Evolutionary conservation across 2,329 filamentous ascomycete genomes (phyloP).

Genomic region (Scopulariopsis brevicaulis): DNA sequence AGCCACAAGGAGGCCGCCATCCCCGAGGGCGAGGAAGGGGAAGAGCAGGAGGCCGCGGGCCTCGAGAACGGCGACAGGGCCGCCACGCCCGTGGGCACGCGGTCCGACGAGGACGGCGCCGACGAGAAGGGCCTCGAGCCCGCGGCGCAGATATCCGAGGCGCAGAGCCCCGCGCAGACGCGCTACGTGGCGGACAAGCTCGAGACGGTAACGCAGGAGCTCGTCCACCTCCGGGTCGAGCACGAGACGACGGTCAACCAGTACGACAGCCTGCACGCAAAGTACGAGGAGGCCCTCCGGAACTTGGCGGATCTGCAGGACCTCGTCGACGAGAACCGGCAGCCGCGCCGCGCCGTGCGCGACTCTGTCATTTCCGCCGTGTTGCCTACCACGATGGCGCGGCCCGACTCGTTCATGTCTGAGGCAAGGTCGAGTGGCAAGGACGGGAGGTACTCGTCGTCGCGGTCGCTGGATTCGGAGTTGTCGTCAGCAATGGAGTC

Average conservation of each 20-base stretch:
- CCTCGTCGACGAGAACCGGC: slow-evolving; percentile 65
- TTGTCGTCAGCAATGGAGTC: slow-evolving; percentile 79
- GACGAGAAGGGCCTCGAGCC: slow-evolving; percentile 3
- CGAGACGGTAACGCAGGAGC: slow-evolving; percentile 81
- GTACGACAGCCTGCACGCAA: slow-evolving; percentile 69
- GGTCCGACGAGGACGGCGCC: neutral
- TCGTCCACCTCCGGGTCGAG: slow-evolving; percentile 80
- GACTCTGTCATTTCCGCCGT: slow-evolving; percentile 44
- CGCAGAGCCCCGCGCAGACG: slow-evolving; percentile 66
- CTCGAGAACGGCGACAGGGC: neutral
- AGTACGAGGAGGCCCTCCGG: slow-evolving; percentile 83
- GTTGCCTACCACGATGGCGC: slow-evolving; percentile 32
- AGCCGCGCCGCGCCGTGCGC: slow-evolving; percentile 38
- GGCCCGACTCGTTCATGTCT: slow-evolving; percentile 77
- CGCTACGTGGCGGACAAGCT: slow-evolving; percentile 87
- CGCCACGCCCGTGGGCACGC: neutral
- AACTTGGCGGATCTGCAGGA: slow-evolving; percentile 80
- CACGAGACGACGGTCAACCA: slow-evolving; percentile 78
- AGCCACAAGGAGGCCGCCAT: slow-evolving; percentile 44
- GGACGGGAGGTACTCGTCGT: slow-evolving; percentile 57
- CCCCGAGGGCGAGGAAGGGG: slow-evolving; percentile 37
- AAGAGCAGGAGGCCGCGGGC: slow-evolving; percentile 31
- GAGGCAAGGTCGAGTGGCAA: slow-evolving; percentile 63
- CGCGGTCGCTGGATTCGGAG: slow-evolving; percentile 88
- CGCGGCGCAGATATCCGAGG: slow-evolving; percentile 16